Base-by-base conservation (phyloP, 192 early-diverging fungal genomes). In the Haplosporangium gracile region DNA sequence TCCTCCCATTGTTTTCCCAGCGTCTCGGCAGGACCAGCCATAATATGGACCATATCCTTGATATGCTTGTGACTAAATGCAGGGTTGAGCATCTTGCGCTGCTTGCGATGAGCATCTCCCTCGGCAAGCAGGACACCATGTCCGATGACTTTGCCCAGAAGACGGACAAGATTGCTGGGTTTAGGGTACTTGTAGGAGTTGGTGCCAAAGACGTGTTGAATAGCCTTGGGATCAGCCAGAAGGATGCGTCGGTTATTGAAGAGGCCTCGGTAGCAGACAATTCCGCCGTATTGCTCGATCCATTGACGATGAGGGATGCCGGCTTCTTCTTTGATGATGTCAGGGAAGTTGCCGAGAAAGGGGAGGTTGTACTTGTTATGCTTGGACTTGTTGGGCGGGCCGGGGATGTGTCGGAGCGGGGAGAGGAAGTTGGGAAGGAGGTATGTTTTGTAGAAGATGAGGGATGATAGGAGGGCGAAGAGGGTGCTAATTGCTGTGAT, bases 81-180 rank as follows among this genome's bases (percentile, higher is more conserved):
- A 7, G 93, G 93, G 73, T 92, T 92, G 16, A 93, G 65, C 89
- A 93, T 88, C 72, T 92, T 92, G 43, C 93, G 88, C 68, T 93
- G 93, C 42, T 78, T 79, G 63, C 71, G 75, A 78, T 93, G 93
- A 9, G 38, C 88, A 55, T 83, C 88, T 2, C 92, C 92, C 71
- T 93, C 93, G 5, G 90, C 85, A 11, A 93, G 75, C 40, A 93
- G 55, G 13, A 93, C 69, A 20, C 92, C 92, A 45, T 84, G 68
- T 26, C 93, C 92, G 32, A 93, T 40, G 10, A 92, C 72, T 53
- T 74, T 55, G 5, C 81, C 75, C 29, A 93, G 26, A 36, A 89
- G 60, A n/a, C 68, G 70, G 4, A 74, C 49, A 13, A 82, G 43
- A 6, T 78, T 43, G 22, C 69, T 40, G n/a, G 91, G 74, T 51